Percentiles rank a stretch among this genome's conserved stretches.
Conservation (phyloP, 768 basidiomycete genomes). For the Tylopilus subfusipes region DNA sequence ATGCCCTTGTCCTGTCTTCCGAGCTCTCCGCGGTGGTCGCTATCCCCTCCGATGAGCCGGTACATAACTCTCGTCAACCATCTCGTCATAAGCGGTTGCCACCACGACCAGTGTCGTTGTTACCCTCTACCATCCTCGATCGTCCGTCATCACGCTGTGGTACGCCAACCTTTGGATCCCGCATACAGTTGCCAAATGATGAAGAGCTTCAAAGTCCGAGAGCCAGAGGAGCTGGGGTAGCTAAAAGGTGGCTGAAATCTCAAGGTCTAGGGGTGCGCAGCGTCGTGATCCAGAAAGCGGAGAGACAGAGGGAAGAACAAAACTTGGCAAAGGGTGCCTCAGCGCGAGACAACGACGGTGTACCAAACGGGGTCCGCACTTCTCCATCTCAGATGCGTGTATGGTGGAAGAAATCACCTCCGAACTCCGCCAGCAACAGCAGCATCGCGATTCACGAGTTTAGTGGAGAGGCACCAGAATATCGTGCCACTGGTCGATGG, state of each 20-base stretch:
- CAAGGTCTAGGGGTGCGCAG: conserved; percentile 28
- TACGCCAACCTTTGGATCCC: conserved; percentile 62
- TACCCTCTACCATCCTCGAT: conserved; percentile 34
- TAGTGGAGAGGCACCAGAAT: conserved; percentile 1
- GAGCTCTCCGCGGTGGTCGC: conserved; percentile 15
- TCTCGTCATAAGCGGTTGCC: conserved; percentile 9
- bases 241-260: conserved; percentile 30
- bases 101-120: conserved; percentile 7
- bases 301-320: conserved; percentile 21
- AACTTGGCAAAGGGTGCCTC: background rate
- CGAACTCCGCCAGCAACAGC: conserved; percentile 10
- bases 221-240: conserved; percentile 11
- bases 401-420: conserved; percentile 30
- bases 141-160: conserved; percentile 52
- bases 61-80: background rate
- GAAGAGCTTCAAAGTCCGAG: conserved; percentile 22
- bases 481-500: conserved; percentile 1
- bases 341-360: conserved; percentile 1
- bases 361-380: background rate
- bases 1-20: conserved; percentile 17
- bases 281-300: conserved; percentile 20
- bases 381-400: conserved; percentile 24
- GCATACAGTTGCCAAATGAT: conserved; percentile 28
- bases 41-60: conserved; percentile 7
- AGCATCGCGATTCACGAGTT: conserved; percentile 10